Evolutionary conservation across 139 green algal genomes (phyloP), one percentile per base, ranked within the genome.

Genomic region (Picocystis salinarum): DNA sequence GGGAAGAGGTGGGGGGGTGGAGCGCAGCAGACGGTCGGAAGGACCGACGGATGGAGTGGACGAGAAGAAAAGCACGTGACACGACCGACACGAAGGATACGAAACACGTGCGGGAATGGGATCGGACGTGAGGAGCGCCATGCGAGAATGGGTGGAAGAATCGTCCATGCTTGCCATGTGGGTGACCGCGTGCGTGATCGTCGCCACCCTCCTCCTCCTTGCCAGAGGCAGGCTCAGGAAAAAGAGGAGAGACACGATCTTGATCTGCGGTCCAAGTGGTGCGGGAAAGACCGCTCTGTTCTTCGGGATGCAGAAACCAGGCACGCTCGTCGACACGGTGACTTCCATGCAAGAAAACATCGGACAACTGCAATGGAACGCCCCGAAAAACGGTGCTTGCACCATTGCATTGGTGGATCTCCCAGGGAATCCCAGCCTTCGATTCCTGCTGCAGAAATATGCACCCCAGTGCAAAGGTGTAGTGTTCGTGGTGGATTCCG

Each of bases 401-500:
- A 25, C 45, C 3, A 48, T 82, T 2, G 50, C 56, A 3, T 12
- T 93, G 19, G 58, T 92, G 30, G 82, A 93, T 45, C 44, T 91
- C 7, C 82, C 82, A 1, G 82, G 82, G 5, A 79, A 93, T 52
- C 73, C 74, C 0, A 66, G 75, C 25, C 51, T 83, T 5, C 63
- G 74, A 4, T 50, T 55, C n/a, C 52, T 53, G 34, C 55, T 85
- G 28, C 64, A 77, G 9, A 25, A 56, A 0, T 56, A 73, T 18
- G 48, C 76, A 1, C 31, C 51, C 2, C 39, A 64, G n/a, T 70
- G 76, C 2, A 28, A 47, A 6, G 74, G 64, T 7, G 58, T 93
- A 1, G 55, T 93, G 3, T 88, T 93, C 30, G 46, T 93, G 0
- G 42, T 93, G 2, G 82, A 93, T 47, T 65, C 76, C 2, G 69